These are phyloP conservation scores for Aethionema arabicum DNA, from an alignment of 345 rosid genomes.

Conservation along the genomic window DNA sequence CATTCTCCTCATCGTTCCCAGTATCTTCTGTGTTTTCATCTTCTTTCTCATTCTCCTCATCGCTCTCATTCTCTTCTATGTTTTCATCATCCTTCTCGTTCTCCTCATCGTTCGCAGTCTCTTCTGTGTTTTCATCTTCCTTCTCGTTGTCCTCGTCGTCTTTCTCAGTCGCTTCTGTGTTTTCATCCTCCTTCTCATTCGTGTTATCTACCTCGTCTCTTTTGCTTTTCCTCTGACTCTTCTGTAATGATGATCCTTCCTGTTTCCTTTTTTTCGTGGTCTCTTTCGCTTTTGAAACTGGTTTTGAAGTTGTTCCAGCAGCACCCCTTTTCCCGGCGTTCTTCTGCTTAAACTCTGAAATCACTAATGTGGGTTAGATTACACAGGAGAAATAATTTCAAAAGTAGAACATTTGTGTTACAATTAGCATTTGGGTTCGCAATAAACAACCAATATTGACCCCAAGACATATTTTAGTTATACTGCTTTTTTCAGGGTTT, in stretches of 20 bases:
- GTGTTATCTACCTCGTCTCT: constrained; percentile 11
- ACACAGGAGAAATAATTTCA: neutral
- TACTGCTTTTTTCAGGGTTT: neutral
- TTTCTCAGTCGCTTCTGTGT: neutral
- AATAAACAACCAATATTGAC: neutral
- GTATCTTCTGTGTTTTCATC: neutral
- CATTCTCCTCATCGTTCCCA: neutral
- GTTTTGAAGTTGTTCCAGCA: constrained; percentile 32
- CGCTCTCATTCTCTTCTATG: neutral
- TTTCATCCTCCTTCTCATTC: neutral
- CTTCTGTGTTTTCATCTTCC: constrained; percentile 9
- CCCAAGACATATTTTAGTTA: neutral
- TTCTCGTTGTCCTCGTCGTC: neutral
- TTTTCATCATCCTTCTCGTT: too few species aligned
- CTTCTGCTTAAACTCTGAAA: constrained; percentile 60
- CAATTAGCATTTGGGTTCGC: neutral
- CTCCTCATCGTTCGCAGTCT: too few species aligned
- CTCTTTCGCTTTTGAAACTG: constrained; percentile 42
- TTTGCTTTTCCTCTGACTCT: constrained; percentile 39
- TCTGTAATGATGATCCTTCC: constrained; percentile 39
- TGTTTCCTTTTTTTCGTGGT: constrained; percentile 45
- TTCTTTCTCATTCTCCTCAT: neutral
- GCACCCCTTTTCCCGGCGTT: constrained; percentile 57
- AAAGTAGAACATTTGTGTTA: neutral
- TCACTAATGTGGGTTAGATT: neutral